phyloP scores from a whole-genome alignment of 1,139 yeast genomes.

The Lodderomyces margitis region DNA sequence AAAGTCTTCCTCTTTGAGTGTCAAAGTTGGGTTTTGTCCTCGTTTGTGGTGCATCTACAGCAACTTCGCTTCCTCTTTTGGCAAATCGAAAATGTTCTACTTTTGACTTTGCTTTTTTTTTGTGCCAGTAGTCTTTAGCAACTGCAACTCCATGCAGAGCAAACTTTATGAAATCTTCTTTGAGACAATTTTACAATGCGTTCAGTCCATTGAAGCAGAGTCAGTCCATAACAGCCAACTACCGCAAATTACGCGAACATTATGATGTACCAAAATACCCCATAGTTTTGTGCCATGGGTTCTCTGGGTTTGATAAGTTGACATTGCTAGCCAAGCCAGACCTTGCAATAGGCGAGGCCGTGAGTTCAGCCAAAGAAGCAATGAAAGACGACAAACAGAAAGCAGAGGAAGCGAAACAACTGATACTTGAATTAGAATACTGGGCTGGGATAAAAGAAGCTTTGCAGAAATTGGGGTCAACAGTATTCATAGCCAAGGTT shows the following conservation, averaged over 20 bases:
- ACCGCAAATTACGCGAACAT: constrained; percentile 17
- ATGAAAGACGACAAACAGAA: constrained; percentile 1
- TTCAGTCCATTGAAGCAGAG: background rate
- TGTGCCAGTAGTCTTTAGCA: constrained; percentile 1
- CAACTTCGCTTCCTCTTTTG: background rate
- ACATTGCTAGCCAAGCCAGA: constrained; percentile 41
- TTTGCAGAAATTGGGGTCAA: constrained; percentile 59
- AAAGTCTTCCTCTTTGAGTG: too few relatives aligned
- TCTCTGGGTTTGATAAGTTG: constrained; percentile 73
- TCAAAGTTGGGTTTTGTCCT: too few relatives aligned
- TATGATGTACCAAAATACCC: constrained; percentile 52
- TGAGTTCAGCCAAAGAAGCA: constrained; percentile 16
- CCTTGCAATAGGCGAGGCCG: constrained; percentile 16
- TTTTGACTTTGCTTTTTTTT: background rate
- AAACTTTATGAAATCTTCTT: background rate
- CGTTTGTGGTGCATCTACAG: background rate
- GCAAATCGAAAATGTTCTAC: background rate
- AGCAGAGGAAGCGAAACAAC: background rate
- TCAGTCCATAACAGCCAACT: constrained; percentile 9
- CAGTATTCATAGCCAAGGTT: constrained; percentile 71
- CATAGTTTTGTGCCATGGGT: constrained; percentile 78
- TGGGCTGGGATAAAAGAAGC: constrained; percentile 79
- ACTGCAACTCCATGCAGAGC: background rate
- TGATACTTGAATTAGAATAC: constrained; percentile 55
- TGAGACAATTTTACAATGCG: background rate